phyloP scores from a whole-genome alignment of 768 basidiomycete genomes.

The Suillus spraguei region DNA sequence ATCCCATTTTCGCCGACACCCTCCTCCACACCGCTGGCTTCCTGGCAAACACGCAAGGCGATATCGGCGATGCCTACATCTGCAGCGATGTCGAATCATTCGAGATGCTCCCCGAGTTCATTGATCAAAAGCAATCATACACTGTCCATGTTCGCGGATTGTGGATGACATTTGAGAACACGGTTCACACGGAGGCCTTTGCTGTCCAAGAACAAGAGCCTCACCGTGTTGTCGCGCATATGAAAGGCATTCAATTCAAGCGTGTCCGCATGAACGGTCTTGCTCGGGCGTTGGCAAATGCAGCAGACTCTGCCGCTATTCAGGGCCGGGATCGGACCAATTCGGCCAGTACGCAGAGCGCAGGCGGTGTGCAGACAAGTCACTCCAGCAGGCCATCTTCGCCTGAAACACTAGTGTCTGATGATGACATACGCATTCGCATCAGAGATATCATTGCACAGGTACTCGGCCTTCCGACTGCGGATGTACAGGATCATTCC shows the following conservation, averaged over 20 bases:
- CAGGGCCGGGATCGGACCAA: slow-evolving; percentile 25
- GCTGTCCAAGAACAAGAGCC: slow-evolving; percentile 44
- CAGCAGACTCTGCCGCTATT: slow-evolving; percentile 23
- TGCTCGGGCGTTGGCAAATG: slow-evolving; percentile 44
- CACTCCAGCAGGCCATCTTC: slow-evolving; percentile 30
- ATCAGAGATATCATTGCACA: slow-evolving; percentile 46
- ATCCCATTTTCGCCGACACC: slow-evolving; percentile 67
- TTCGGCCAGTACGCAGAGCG: slow-evolving; percentile 29
- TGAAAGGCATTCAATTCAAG: slow-evolving; percentile 62
- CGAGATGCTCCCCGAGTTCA: slow-evolving; percentile 44
- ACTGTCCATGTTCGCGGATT: slow-evolving; percentile 53
- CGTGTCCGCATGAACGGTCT: slow-evolving; percentile 54
- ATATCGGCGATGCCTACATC: slow-evolving; percentile 58
- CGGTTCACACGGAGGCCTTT: slow-evolving; percentile 54
- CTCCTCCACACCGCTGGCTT: slow-evolving; percentile 73
- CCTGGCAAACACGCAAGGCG: slow-evolving; percentile 59
- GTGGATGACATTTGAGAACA: slow-evolving; percentile 44
- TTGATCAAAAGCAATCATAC: slow-evolving; percentile 46
- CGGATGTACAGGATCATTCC: slow-evolving; percentile 43
- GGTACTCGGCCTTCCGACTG: slow-evolving; percentile 37
- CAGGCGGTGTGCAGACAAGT: slow-evolving; percentile 11
- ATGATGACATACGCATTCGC: slow-evolving; percentile 22
- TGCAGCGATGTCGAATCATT: slow-evolving; percentile 58
- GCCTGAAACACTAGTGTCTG: slow-evolving; percentile 44
- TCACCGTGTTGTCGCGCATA: slow-evolving; percentile 50